A percentile compares a stretch with the other conserved stretches of the same genome.
phyloP scores from a whole-genome alignment of 2,329 filamentous ascomycete species.

The Didymella keratinophila region DNA sequence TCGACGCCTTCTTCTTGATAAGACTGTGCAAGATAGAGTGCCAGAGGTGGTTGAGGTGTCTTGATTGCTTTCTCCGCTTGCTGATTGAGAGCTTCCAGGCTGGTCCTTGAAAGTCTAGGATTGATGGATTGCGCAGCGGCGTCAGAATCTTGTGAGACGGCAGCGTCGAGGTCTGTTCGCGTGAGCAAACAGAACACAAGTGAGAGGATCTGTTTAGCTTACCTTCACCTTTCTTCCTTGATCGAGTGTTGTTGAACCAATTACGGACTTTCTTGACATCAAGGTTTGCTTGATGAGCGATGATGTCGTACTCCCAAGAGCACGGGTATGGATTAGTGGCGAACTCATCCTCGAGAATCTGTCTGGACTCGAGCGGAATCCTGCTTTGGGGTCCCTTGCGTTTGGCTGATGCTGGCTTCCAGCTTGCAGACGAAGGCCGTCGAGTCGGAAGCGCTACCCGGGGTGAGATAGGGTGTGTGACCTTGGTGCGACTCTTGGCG shows the following conservation, averaged over 20 bases:
- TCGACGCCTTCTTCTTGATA: conserved; percentile 45
- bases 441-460: conserved; percentile 18
- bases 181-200: conserved; percentile 12
- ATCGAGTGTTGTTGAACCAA: conserved; percentile 49
- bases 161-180: conserved; percentile 17
- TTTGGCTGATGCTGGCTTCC: conserved; percentile 46
- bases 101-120: conserved; percentile 41
- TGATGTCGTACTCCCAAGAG: conserved; percentile 48
- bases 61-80: conserved; percentile 28
- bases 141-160: conserved; percentile 9
- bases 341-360: conserved; percentile 49
- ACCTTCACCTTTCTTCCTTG: conserved; percentile 44
- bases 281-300: conserved; percentile 48
- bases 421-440: conserved; percentile 25
- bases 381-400: conserved; percentile 43
- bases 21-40: conserved; percentile 46
- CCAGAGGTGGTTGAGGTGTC: conserved; percentile 43
- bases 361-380: conserved; percentile 42
- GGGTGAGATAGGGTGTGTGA: not conserved
- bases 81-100: conserved; percentile 41
- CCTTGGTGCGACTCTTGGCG: not conserved
- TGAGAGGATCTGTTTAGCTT: not conserved
- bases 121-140: conserved; percentile 23
- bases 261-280: conserved; percentile 47
- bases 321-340: conserved; percentile 47